Evolutionary conservation across 345 rosid species (phyloP).

Genomic region (Capsella bursapastoris): DNA sequence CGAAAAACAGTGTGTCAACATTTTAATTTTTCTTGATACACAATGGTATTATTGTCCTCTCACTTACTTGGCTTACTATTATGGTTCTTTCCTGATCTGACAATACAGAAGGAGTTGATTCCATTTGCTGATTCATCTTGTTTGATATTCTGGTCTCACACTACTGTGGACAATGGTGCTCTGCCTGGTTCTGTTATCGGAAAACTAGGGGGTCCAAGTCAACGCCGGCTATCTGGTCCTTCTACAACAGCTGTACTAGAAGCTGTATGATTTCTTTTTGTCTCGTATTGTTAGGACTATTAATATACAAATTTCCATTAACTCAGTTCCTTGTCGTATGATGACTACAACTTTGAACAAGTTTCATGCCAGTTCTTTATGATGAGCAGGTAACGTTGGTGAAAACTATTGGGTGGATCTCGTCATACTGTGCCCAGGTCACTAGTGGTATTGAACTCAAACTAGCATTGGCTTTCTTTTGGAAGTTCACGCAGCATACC

Average conservation of each 20-base stretch:
- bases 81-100: slow-evolving; percentile 30
- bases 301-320: background rate
- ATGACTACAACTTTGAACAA: slow-evolving; percentile 10
- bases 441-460: slow-evolving; percentile 52
- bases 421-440: slow-evolving; percentile 59
- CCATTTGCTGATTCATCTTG: slow-evolving; percentile 66
- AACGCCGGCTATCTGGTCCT: slow-evolving; percentile 74
- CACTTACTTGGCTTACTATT: slow-evolving; percentile 15
- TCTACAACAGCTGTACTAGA: slow-evolving; percentile 71
- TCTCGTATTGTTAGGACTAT: slow-evolving; percentile 1
- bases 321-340: slow-evolving; percentile 1
- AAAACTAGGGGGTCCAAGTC: slow-evolving; percentile 97
- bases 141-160: slow-evolving; percentile 64
- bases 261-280: slow-evolving; percentile 62
- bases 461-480: slow-evolving; percentile 57
- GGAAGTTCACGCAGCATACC: slow-evolving; percentile 68
- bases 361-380: slow-evolving; percentile 23
- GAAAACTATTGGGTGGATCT: slow-evolving; percentile 63
- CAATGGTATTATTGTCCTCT: slow-evolving; percentile 2
- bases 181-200: slow-evolving; percentile 81
- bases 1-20: slow-evolving; percentile 17
- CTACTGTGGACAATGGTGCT: slow-evolving; percentile 48
- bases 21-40: slow-evolving; percentile 23
- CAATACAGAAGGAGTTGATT: slow-evolving; percentile 69
- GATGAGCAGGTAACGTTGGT: slow-evolving; percentile 62